Base-by-base conservation (phyloP, 2,329 filamentous ascomycete species). In the Neonectria hederae region DNA sequence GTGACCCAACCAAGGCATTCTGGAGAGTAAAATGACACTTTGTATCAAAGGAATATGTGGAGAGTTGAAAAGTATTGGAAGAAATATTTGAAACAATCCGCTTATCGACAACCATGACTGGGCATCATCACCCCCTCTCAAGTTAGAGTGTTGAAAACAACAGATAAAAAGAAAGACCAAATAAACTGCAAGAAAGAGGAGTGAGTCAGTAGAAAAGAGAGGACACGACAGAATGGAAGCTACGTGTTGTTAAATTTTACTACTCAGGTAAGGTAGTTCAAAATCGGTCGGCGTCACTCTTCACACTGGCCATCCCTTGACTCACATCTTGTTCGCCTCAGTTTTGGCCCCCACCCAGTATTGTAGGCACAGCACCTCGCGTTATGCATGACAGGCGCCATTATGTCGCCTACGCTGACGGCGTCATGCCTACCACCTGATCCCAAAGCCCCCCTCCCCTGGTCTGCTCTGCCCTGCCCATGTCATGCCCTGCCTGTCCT, bases 321-420 rank as follows among this genome's bases (percentile, higher is more conserved):
- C 51, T 59, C 61, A 59, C 51, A 42, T 11, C 24, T 22, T 43
- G 22, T 22, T 14, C 28, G 51, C 45, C 55, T 48, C 19, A 24
- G 58, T 59, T 63, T 63, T 38, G 43, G 61, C 51, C 49, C 55
- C 61, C 61, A 63, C 59, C 35, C 30, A 38, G 9, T 24, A 21
- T 43, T 54, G 48, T 53, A 42, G 28, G 58, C 46, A n/a, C 24
- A 40, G 49, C 17, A 45, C 49, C 46, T 32, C 54, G 46, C 14
- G 26, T 43, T 49, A 21, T 38, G 54, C 30, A 28, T 40, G 42
- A 38, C 26, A 56, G 59, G 26, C 45, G 38, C 17, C 22, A 52
- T 62, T 54, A 30, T 22, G 24, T 59, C 42, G n/a, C 13, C 30
- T 7, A 43, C 51, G 38, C 54, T 45, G 51, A 40, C 30, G 19